These are phyloP conservation scores for Chlamydomonas sphaeroides DNA, from an alignment of 139 green algal genomes.

Conservation along the genomic window DNA sequence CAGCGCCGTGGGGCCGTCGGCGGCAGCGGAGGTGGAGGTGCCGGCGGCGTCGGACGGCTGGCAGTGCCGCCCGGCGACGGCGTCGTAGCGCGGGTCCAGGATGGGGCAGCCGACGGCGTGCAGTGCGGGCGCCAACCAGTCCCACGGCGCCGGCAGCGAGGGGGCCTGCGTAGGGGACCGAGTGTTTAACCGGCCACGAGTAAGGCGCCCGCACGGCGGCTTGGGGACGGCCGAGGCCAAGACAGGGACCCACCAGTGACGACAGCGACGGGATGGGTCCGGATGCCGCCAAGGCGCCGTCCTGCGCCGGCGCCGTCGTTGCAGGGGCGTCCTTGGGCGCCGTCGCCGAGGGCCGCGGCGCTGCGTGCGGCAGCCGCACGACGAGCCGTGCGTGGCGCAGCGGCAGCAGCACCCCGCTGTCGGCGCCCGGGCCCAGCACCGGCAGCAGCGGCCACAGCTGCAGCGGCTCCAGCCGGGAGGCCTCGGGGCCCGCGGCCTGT, in stretches of 20 bases:
- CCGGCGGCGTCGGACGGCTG: too few relatives aligned
- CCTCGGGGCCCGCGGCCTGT: background rate
- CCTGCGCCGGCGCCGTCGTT: background rate
- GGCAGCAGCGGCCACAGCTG: conserved; percentile 54
- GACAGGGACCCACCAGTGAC: too few relatives aligned
- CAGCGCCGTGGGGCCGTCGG: background rate
- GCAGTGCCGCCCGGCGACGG: background rate
- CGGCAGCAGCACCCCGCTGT: conserved; percentile 37
- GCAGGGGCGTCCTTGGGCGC: too few relatives aligned
- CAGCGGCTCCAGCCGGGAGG: conserved; percentile 12
- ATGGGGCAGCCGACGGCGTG: conserved; percentile 46
- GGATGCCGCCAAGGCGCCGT: background rate
- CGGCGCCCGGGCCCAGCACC: background rate
- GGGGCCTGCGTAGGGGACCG: background rate
- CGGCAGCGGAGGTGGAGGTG: too few relatives aligned
- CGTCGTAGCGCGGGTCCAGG: conserved; percentile 55
- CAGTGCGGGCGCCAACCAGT: conserved; percentile 54
- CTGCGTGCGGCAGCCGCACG: conserved; percentile 17
- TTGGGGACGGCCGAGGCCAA: too few relatives aligned
- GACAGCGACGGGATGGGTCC: conserved; percentile 20
- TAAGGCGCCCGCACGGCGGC: too few relatives aligned
- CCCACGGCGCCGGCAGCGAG: conserved; percentile 47
- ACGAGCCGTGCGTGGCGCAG: conserved; percentile 17
- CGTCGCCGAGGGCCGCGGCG: too few relatives aligned
- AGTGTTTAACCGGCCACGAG: too few relatives aligned